These are phyloP conservation scores for Misopates orontium DNA, from an alignment of 257 asterid species.

Conservation along the genomic window DNA sequence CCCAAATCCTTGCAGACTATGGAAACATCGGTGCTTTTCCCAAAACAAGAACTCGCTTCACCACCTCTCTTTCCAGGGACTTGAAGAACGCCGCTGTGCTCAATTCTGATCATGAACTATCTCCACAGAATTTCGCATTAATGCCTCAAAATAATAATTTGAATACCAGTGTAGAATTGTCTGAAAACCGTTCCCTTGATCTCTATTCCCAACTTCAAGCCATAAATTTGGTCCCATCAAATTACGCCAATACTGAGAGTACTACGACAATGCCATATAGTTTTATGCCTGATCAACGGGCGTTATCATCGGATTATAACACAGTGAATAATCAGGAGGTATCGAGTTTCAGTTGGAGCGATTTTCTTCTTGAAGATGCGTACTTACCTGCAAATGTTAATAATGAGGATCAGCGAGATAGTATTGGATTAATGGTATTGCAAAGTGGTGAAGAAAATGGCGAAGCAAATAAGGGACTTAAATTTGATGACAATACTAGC, in stretches of 20 bases:
- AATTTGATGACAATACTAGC: no score
- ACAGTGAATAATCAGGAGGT: constrained; percentile 34
- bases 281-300: constrained; percentile 19
- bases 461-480: constrained; percentile 30
- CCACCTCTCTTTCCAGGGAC: constrained; percentile 45
- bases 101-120: constrained; percentile 24
- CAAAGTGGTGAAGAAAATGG: constrained; percentile 12
- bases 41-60: constrained; percentile 43
- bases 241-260: constrained; percentile 20
- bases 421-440: neutral
- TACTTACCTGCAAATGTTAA: constrained; percentile 27
- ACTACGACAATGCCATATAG: neutral
- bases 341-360: constrained; percentile 68
- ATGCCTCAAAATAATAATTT: neutral
- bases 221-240: constrained; percentile 49
- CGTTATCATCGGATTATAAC: constrained; percentile 35
- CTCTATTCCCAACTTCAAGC: constrained; percentile 75
- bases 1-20: constrained; percentile 82
- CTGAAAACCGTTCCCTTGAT: no score
- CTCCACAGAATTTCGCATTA: constrained; percentile 18
- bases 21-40: constrained; percentile 83
- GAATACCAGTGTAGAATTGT: constrained; percentile 19
- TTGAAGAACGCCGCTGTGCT: constrained; percentile 37
- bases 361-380: constrained; percentile 72
- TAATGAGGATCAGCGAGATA: constrained; percentile 28